Evolutionary conservation across 2,329 filamentous ascomycete species (phyloP).

Genomic region (Aquanectria penicillioides): DNA sequence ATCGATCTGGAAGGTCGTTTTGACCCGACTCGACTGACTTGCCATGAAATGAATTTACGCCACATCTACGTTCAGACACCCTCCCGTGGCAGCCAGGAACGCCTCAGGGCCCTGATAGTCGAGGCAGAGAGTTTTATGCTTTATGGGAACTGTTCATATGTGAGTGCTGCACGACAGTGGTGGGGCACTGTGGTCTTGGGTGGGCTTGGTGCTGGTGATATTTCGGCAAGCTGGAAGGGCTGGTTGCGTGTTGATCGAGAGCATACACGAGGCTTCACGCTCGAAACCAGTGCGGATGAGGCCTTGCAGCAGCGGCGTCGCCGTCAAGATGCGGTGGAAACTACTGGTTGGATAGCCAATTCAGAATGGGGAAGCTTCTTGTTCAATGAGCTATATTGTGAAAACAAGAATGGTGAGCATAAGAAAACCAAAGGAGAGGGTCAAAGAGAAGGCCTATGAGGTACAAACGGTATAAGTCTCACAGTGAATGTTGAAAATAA

Average conservation of each 20-base stretch:
- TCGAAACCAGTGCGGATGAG: slow-evolving; percentile 54
- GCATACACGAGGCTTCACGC: slow-evolving; percentile 51
- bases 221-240: slow-evolving; percentile 53
- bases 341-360: slow-evolving; percentile 56
- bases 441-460: not conserved
- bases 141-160: slow-evolving; percentile 53
- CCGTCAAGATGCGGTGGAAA: slow-evolving; percentile 53
- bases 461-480: too few species aligned
- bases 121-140: slow-evolving; percentile 60
- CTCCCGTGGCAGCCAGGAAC: slow-evolving; percentile 40
- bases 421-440: slow-evolving; percentile 1
- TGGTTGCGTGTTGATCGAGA: slow-evolving; percentile 63
- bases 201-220: slow-evolving; percentile 47
- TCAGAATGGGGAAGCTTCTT: slow-evolving; percentile 62
- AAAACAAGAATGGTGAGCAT: not conserved
- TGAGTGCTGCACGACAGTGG: slow-evolving; percentile 59
- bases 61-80: slow-evolving; percentile 63
- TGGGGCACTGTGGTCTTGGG: slow-evolving; percentile 69
- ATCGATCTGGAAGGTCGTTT: slow-evolving; percentile 67
- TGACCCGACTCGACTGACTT: slow-evolving; percentile 59
- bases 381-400: slow-evolving; percentile 45
- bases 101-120: slow-evolving; percentile 49
- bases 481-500: too few species aligned
- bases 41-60: slow-evolving; percentile 50
- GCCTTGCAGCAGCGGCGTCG: slow-evolving; percentile 53